Evolutionary conservation across 1,284 basidiomycete genomes (phyloP), one percentile per base, ranked within the genome.

Genomic region (Exobasidium cylindrosporum): DNA sequence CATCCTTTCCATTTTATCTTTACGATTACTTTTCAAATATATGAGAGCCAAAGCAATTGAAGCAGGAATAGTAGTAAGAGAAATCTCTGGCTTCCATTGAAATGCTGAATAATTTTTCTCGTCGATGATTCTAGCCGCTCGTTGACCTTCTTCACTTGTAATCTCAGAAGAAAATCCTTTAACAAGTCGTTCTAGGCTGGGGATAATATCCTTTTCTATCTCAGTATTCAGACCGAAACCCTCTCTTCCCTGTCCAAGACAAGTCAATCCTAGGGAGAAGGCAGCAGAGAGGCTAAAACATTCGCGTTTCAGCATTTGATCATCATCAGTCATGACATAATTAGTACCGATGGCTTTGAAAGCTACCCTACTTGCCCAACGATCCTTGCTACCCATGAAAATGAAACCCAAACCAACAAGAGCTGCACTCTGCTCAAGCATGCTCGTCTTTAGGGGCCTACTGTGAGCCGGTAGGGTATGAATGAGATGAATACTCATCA

Each of bases 241-340:
- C 1, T 67, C 24, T n/a, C 53, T 44, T 55, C 32, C 32, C 76
- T 69, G 88, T 89, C 5, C 91, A 93, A 4, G 98, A 85, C 88
- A 97, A 94, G 96, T 89, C 85, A 97, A 89, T 0, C 96, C 96
- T 74, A 96, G 96, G 0, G 90, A 88, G 47, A 97, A 85, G 3
- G 90, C 91, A 0, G 92, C 88, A 1, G 91, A 87, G 67, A 93
- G 88, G 0, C 92, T 90, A 78, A 97, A 98, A 0, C 92, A 88
- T 77, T 98, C 96, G 32, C 90, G 86, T 24, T 68, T 61, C 24
- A 66, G 63, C 30, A 68, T 66, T 54, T 71, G 70, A 3, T 66
- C 56, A 67, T 96, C 91, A 0, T 89, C 87, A 61, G 88, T 88
- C 2, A 86, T 85, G 24, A 94, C 85, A 71, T 91, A 88, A 61